Conservation (phyloP, 345 rosid genomes). For the Salix koriyanagi region DNA sequence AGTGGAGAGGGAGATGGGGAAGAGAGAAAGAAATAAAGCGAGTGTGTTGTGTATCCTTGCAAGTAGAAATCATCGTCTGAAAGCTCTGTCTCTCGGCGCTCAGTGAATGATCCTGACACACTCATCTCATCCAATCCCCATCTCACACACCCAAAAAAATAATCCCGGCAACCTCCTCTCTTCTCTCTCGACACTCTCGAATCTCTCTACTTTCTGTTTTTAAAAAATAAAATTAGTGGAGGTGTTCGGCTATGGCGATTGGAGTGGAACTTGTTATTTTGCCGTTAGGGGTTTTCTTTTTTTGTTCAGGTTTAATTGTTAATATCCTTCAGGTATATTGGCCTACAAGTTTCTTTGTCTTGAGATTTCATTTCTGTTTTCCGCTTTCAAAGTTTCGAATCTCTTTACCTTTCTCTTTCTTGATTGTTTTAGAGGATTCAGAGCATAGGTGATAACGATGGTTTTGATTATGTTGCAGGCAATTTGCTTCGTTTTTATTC, state of each 20-base stretch:
- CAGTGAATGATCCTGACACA: background rate
- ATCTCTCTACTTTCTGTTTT: background rate
- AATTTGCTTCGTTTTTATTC: slow-evolving; percentile 20
- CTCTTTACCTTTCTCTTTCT: background rate
- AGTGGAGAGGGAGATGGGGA: background rate
- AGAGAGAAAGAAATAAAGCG: background rate
- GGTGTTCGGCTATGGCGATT: slow-evolving; percentile 14
- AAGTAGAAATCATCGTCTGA: background rate
- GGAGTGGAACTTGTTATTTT: slow-evolving; percentile 20
- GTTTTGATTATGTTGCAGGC: slow-evolving; percentile 14
- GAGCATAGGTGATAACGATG: background rate
- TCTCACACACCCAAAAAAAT: background rate
- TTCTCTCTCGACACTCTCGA: background rate
- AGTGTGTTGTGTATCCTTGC: background rate
- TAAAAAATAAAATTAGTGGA: background rate
- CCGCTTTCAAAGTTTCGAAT: background rate
- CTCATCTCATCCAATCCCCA: background rate
- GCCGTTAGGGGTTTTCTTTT: slow-evolving; percentile 28
- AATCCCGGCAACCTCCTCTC: background rate
- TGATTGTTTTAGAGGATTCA: background rate
- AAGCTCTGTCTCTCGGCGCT: background rate
- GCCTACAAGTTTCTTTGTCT: background rate
- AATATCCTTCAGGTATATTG: slow-evolving; percentile 27
- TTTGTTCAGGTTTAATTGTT: slow-evolving; percentile 22
- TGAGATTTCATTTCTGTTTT: background rate